Evolutionary conservation across 805 yeast genomes (phyloP), one percentile per base, ranked within the genome.

Genomic region (Yarrowia hollandica): DNA sequence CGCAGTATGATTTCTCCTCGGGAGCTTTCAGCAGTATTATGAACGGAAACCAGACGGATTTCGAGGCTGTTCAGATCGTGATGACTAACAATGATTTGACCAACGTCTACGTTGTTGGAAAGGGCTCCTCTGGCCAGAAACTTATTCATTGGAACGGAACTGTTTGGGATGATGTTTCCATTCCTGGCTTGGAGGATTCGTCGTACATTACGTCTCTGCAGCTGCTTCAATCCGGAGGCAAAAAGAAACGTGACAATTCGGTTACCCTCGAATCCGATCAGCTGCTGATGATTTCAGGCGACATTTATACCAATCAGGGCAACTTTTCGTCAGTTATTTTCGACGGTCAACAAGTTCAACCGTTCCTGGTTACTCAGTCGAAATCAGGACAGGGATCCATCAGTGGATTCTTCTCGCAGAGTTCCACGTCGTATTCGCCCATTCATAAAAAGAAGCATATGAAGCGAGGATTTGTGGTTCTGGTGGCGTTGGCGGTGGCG

Each of bases 331-430:
- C 82, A 23, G 92, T 91, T 0, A 71, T 81, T 25, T 88, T 70
- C 71, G 82, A 88, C 67, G 90, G 95, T 1, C 63, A 73, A 0
- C 52, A 64, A 7, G 90, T 96, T 96, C 66, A 72, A 26, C 96
- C 96, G 11, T 67, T 82, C 2, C 79, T 79, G 61, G 72, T 86
- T 1, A 70, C 77, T 67, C 6, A 61, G 60, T 16, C 63, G 64
- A 11, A 33, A 61, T 5, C 59, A 48, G 39, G 74, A 71, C 7
- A 31, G 60, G 18, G 64, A 69, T n/a, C 63, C 62, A 44, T 62
- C 73, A n/a, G 26, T 25, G 58, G 58, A 25, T 64, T 72, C 26
- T 68, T 66, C 38, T 66, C 76, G 1, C 70, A 72, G 60, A 50
- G 62, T 5, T 48, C 68, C 15, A 64, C 62, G 41, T 35, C 62